phyloP scores from a whole-genome alignment of 2,329 filamentous ascomycete genomes.

The Colletotrichum sp. region DNA sequence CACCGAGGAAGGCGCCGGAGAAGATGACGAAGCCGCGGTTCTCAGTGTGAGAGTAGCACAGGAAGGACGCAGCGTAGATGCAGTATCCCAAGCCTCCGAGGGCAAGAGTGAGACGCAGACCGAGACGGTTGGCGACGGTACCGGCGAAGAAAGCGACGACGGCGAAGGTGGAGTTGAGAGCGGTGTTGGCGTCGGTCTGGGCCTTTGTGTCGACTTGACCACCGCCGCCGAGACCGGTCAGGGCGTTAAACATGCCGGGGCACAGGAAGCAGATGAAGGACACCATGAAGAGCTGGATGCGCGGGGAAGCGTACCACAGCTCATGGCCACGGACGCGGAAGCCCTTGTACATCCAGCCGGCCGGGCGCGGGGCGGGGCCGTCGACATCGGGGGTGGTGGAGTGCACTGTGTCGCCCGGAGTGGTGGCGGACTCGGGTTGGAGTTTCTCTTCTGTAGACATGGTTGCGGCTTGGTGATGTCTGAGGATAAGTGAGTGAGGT shows the following conservation, averaged over 20 bases:
- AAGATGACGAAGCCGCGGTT: constrained; percentile 78
- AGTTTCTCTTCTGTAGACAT: constrained; percentile 17
- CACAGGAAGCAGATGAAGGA: constrained; percentile 63
- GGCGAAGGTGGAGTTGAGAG: constrained; percentile 75
- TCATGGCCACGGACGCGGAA: constrained; percentile 58
- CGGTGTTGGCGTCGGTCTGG: constrained; percentile 70
- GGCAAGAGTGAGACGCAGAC: constrained; percentile 70
- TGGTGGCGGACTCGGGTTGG: neutral
- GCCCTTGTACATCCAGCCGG: constrained; percentile 72
- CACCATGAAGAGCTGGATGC: constrained; percentile 74
- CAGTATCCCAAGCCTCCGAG: constrained; percentile 80
- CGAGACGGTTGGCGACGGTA: constrained; percentile 79
- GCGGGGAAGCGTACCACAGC: constrained; percentile 76
- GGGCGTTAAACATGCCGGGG: constrained; percentile 75
- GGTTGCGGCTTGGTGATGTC: neutral
- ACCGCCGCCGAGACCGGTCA: constrained; percentile 69
- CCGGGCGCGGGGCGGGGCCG: constrained; percentile 39
- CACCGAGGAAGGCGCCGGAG: constrained; percentile 75
- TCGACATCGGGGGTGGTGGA: constrained; percentile 17
- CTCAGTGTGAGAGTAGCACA: constrained; percentile 71
- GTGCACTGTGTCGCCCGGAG: neutral
- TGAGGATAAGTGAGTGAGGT: neutral
- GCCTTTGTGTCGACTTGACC: constrained; percentile 61
- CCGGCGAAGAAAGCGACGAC: constrained; percentile 74
- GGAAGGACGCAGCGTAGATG: constrained; percentile 74